Evolutionary conservation across 2,329 filamentous ascomycete genomes (phyloP).

Genomic region (Alternaria postmessia): DNA sequence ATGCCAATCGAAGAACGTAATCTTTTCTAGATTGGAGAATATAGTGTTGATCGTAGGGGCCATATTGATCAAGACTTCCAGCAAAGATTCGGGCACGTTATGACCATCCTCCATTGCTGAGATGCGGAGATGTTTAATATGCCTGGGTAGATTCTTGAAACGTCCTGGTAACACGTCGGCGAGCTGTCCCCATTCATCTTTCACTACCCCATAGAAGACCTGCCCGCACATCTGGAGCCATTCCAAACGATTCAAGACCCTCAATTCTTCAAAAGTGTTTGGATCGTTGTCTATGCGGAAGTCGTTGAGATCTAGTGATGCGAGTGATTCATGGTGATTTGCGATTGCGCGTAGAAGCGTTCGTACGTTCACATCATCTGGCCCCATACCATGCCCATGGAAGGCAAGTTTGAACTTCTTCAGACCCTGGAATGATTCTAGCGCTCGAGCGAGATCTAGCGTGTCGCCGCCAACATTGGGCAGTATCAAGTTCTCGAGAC

Average conservation of each 20-base stretch:
- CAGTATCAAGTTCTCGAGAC: conserved; percentile 6
- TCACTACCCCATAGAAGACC: not conserved
- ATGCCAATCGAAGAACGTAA: conserved; percentile 9
- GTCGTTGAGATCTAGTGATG: not conserved
- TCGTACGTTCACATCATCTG: not conserved
- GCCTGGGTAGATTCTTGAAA: conserved; percentile 7
- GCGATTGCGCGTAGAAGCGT: not conserved
- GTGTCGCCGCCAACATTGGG: not conserved
- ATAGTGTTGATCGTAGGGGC: not conserved
- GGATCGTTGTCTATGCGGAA: not conserved
- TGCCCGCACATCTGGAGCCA: not conserved
- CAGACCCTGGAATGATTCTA: conserved; percentile 1
- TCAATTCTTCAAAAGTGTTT: not conserved
- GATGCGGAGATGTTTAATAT: conserved; percentile 4
- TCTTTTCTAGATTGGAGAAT: not conserved
- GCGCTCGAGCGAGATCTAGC: not conserved
- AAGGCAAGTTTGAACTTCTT: conserved; percentile 5
- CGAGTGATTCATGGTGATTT: conserved; percentile 7
- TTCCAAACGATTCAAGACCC: not conserved
- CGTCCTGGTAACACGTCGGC: not conserved
- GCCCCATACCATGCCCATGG: not conserved
- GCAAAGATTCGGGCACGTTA: not conserved
- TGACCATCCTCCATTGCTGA: not conserved
- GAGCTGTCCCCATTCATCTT: not conserved
- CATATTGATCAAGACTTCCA: not conserved